These are phyloP conservation scores for Suillus placidus DNA, from an alignment of 768 basidiomycete genomes.

Conservation along the genomic window DNA sequence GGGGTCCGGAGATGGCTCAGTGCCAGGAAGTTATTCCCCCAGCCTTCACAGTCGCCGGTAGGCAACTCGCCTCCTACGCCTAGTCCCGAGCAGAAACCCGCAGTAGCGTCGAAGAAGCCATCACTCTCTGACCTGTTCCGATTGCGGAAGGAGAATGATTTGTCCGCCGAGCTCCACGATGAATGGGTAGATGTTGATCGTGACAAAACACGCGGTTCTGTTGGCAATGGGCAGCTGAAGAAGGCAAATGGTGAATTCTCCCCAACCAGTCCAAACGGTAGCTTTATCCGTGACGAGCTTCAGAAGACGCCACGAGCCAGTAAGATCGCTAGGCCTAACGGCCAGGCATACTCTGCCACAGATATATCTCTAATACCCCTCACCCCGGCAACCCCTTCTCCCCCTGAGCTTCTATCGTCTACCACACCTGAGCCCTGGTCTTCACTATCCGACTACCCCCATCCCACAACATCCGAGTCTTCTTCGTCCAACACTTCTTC, in stretches of 20 bases:
- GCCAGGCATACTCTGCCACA: constrained; percentile 21
- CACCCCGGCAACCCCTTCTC: constrained; percentile 46
- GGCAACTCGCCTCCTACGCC: constrained; percentile 38
- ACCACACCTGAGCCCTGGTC: constrained; percentile 81
- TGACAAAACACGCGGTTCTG: constrained; percentile 44
- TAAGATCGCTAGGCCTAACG: constrained; percentile 35
- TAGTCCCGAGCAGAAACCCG: constrained; percentile 37
- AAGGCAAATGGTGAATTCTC: constrained; percentile 32
- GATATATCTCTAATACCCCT: constrained; percentile 25
- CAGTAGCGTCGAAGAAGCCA: constrained; percentile 57
- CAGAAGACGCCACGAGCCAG: constrained; percentile 39
- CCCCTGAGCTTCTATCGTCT: constrained; percentile 60
- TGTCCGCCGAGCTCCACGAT: constrained; percentile 33
- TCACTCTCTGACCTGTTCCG: constrained; percentile 69
- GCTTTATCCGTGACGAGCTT: constrained; percentile 29
- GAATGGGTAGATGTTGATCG: constrained; percentile 70
- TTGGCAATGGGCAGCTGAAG: constrained; percentile 27
- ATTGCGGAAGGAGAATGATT: constrained; percentile 56
- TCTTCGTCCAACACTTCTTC: constrained; percentile 76
- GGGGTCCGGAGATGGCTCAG: constrained; percentile 83
- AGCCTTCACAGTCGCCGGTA: constrained; percentile 43
- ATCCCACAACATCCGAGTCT: constrained; percentile 70
- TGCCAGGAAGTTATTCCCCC: constrained; percentile 57
- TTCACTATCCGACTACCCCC: constrained; percentile 71
- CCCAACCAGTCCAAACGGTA: constrained; percentile 31